Conservation (phyloP, 1,139 yeast species). For the Lodderomyces parapsilosis region DNA sequence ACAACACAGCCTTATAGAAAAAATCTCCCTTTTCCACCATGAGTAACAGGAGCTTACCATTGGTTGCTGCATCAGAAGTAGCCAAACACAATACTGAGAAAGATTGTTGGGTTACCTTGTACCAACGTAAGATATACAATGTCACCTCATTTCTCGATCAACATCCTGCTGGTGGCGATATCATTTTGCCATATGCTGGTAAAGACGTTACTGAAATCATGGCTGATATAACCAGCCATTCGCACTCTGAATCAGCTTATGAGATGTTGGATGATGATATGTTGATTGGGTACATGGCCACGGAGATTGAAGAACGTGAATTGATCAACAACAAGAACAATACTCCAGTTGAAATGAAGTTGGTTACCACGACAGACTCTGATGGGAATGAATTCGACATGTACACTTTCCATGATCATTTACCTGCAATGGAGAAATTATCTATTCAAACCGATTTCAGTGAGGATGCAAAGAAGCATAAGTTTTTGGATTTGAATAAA, state of each 20-base stretch:
- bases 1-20: neutral
- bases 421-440: slow-evolving; percentile 71
- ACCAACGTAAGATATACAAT: slow-evolving; percentile 74
- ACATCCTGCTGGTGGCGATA: slow-evolving; percentile 86
- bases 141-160: slow-evolving; percentile 76
- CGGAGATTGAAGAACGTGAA: slow-evolving; percentile 43
- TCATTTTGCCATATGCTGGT: slow-evolving; percentile 76
- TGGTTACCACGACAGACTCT: slow-evolving; percentile 13
- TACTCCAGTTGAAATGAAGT: slow-evolving; percentile 44
- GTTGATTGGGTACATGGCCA: slow-evolving; percentile 49
- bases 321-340: slow-evolving; percentile 40
- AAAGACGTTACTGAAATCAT: slow-evolving; percentile 77
- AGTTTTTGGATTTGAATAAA: slow-evolving; percentile 79
- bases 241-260: slow-evolving; percentile 83
- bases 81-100: slow-evolving; percentile 46
- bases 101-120: slow-evolving; percentile 78
- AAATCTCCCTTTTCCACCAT: slow-evolving; percentile 11
- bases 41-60: slow-evolving; percentile 31
- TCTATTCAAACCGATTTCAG: slow-evolving; percentile 75
- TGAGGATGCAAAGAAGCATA: slow-evolving; percentile 71
- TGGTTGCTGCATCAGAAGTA: slow-evolving; percentile 39
- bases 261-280: slow-evolving; percentile 80
- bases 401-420: slow-evolving; percentile 54
- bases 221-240: slow-evolving; percentile 68
- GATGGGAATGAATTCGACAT: slow-evolving; percentile 19